Evolutionary conservation across 768 basidiomycete genomes (phyloP).

Genomic region (Mycena epipterygia): DNA sequence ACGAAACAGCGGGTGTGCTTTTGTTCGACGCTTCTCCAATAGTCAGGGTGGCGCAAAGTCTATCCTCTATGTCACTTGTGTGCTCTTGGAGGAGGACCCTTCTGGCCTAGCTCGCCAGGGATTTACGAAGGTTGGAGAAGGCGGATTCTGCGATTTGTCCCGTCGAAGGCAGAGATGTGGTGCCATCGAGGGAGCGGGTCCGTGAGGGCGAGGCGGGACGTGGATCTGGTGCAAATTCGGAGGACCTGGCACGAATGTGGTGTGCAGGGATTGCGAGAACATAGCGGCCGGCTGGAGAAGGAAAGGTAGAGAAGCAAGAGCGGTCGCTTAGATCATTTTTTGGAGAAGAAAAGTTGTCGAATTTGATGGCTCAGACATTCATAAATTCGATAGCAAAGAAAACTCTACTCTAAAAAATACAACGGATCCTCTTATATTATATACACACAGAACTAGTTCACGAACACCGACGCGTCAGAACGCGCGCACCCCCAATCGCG

Average conservation of each 20-base stretch:
- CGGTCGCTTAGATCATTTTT: too few relatives aligned
- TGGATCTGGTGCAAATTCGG: conserved; percentile 14
- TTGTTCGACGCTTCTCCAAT: conserved; percentile 68
- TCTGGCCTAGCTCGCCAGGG: conserved; percentile 59
- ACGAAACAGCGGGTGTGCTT: conserved; percentile 56
- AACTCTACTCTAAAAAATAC: too few relatives aligned
- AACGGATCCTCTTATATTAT: too few relatives aligned
- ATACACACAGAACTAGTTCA: too few relatives aligned
- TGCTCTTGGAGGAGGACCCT: conserved; percentile 42
- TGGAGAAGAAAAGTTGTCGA: too few relatives aligned
- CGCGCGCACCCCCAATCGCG: conserved; percentile 26
- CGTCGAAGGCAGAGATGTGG: conserved; percentile 55
- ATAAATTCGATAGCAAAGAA: too few relatives aligned
- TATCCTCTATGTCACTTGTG: conserved; percentile 78
- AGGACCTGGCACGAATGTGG: conserved; percentile 43
- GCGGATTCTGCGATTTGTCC: conserved; percentile 73
- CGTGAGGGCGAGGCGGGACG: conserved; percentile 27
- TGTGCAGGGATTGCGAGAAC: conserved; percentile 86
- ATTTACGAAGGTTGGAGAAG: conserved; percentile 73
- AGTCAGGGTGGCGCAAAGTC: conserved; percentile 74
- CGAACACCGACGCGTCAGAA: conserved; percentile 4
- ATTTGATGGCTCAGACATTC: too few relatives aligned
- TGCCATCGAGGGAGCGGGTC: conserved; percentile 26
- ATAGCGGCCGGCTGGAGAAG: conserved; percentile 57
- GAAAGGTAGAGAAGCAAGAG: too few relatives aligned